Evolutionary conservation across 768 basidiomycete genomes (phyloP).

Genomic region (Saitozyma sp.): DNA sequence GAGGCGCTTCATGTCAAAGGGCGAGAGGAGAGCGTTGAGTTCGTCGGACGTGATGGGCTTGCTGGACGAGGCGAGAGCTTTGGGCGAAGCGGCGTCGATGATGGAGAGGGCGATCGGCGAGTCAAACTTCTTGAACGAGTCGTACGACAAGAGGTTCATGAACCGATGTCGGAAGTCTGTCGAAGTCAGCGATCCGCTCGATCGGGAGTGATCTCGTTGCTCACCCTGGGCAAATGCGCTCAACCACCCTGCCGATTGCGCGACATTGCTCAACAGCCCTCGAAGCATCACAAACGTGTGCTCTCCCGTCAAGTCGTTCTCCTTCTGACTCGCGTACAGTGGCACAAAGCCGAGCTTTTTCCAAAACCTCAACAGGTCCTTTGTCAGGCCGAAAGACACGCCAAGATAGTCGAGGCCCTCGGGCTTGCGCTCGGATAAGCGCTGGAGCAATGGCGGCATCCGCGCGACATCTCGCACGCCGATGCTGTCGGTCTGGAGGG

Average conservation of each 20-base stretch:
- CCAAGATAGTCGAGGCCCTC: constrained; percentile 91
- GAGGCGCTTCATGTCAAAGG: constrained; percentile 93
- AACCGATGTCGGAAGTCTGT: constrained; percentile 91
- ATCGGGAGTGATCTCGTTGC: constrained; percentile 4
- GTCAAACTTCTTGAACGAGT: constrained; percentile 84
- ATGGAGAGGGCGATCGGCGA: constrained; percentile 83
- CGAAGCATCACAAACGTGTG: constrained; percentile 94
- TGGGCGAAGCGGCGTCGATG: constrained; percentile 65
- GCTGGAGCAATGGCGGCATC: constrained; percentile 92
- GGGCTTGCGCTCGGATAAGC: constrained; percentile 83
- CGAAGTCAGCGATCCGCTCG: not conserved
- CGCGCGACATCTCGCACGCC: constrained; percentile 68
- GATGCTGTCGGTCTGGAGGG: constrained; percentile 73
- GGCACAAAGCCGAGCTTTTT: constrained; percentile 89
- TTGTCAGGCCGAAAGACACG: constrained; percentile 91
- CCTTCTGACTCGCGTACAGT: constrained; percentile 87
- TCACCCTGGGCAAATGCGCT: constrained; percentile 69
- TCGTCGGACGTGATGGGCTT: constrained; percentile 57
- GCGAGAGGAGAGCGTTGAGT: constrained; percentile 68
- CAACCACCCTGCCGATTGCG: constrained; percentile 74
- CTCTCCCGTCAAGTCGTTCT: constrained; percentile 93
- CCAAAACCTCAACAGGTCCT: constrained; percentile 89
- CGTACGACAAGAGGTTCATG: constrained; percentile 83
- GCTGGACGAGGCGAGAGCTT: constrained; percentile 4
- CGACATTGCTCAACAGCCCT: constrained; percentile 64